A percentile compares a stretch with the other conserved stretches of the same genome.
These are phyloP conservation scores for Globisporangium rhizosaccharum DNA, from an alignment of 352 stramenopile genomes.

Conservation along the genomic window DNA sequence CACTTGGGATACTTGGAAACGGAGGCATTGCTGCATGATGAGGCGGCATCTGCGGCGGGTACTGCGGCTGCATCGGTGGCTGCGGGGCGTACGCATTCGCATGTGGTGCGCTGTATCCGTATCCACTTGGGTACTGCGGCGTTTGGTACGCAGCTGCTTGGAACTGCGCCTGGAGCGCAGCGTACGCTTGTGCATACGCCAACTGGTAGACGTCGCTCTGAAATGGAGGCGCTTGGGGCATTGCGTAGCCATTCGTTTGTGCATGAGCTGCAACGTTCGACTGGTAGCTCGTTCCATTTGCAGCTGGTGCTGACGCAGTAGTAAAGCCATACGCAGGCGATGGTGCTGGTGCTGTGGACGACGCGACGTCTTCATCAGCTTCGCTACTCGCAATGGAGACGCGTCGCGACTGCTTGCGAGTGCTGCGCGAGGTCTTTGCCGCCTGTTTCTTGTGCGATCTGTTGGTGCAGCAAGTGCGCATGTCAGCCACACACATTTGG, in stretches of 20 bases:
- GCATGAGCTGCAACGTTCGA: not conserved
- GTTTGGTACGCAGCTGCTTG: constrained; percentile 18
- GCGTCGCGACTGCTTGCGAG: constrained; percentile 20
- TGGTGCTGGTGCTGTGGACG: not conserved
- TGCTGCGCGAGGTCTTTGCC: constrained; percentile 9
- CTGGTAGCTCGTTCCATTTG: not conserved
- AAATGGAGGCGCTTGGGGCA: not conserved
- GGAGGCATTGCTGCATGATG: constrained; percentile 11
- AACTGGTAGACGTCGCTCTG: constrained; percentile 47
- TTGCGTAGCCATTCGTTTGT: constrained; percentile 2
- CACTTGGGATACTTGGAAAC: constrained; percentile 14
- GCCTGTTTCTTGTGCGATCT: constrained; percentile 20
- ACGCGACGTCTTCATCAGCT: constrained; percentile 15
- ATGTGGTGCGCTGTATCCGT: constrained; percentile 12
- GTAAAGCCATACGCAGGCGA: not conserved
- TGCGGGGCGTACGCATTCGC: constrained; percentile 17
- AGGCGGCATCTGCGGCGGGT: constrained; percentile 8
- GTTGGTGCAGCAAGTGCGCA: not conserved
- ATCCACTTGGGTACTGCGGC: constrained; percentile 7
- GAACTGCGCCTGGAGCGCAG: constrained; percentile 54
- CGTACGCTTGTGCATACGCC: constrained; percentile 66
- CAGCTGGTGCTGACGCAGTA: not conserved
- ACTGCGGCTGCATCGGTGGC: not conserved
- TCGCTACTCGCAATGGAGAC: constrained; percentile 20
- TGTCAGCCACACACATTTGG: too few relatives aligned